Percentiles rank a stretch among this genome's conserved stretches.
These are phyloP conservation scores for Akanthomyces muscarius DNA, from an alignment of 2,329 filamentous ascomycete genomes.

Conservation along the genomic window DNA sequence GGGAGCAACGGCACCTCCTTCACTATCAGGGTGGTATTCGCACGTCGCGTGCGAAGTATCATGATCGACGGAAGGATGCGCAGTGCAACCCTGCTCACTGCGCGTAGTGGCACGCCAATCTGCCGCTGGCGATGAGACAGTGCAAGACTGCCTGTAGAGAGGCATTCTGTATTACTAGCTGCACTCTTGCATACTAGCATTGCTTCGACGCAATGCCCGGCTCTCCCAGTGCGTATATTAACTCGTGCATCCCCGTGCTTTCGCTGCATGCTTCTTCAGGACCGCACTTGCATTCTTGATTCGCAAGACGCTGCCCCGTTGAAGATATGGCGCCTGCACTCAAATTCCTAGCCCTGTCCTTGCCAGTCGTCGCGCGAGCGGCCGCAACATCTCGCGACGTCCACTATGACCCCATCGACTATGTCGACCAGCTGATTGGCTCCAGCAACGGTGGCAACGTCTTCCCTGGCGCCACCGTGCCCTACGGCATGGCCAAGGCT, in stretches of 20 bases:
- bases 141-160: neutral
- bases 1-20: neutral
- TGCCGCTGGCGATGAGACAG: conserved; percentile 7
- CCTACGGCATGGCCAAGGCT: conserved; percentile 52
- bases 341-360: conserved; percentile 1
- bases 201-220: neutral
- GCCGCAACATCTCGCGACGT: conserved; percentile 1
- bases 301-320: neutral
- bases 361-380: neutral
- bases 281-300: neutral
- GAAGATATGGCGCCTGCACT: conserved; percentile 7
- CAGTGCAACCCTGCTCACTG: conserved; percentile 9
- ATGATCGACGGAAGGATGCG: neutral
- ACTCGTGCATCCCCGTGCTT: neutral
- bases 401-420: conserved; percentile 30
- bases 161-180: neutral
- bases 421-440: conserved; percentile 40
- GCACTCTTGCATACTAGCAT: neutral
- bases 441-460: conserved; percentile 40
- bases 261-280: neutral
- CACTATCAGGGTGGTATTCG: neutral
- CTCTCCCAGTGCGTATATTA: neutral
- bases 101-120: conserved; percentile 13
- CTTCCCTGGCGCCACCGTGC: conserved; percentile 41
- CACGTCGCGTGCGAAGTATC: conserved; percentile 13